phyloP scores from a whole-genome alignment of 2,329 filamentous ascomycete species.

The Verruconis gallopava region DNA sequence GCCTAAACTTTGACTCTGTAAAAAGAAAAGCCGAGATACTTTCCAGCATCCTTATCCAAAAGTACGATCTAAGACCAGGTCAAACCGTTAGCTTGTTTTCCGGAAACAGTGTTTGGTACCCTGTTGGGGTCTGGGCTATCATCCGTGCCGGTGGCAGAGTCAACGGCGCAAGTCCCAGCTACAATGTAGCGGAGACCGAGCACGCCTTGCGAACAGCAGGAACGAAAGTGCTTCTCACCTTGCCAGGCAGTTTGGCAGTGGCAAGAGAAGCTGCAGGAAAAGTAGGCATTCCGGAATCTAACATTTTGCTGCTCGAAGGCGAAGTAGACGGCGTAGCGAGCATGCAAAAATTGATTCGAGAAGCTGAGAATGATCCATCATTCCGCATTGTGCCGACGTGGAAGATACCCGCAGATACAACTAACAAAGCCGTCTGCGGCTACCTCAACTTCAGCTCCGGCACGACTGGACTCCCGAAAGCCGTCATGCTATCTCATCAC shows the following conservation, averaged over 20 bases:
- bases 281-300: background rate
- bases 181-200: slow-evolving; percentile 6
- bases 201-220: slow-evolving; percentile 5
- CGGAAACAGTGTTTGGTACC: slow-evolving; percentile 8
- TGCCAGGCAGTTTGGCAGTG: slow-evolving; percentile 1
- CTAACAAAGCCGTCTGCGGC: slow-evolving; percentile 5
- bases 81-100: slow-evolving; percentile 3
- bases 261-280: slow-evolving; percentile 4
- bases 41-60: slow-evolving; percentile 1
- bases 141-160: slow-evolving; percentile 3
- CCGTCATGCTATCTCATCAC: background rate
- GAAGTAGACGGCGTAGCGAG: slow-evolving; percentile 4
- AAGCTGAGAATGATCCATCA: background rate
- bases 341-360: slow-evolving; percentile 3
- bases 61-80: slow-evolving; percentile 4
- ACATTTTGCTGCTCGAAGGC: slow-evolving; percentile 7
- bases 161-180: slow-evolving; percentile 4
- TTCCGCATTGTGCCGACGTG: background rate
- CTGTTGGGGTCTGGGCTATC: slow-evolving; percentile 2
- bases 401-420: slow-evolving; percentile 1
- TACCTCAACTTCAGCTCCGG: slow-evolving; percentile 8
- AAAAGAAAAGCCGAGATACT: slow-evolving; percentile 2
- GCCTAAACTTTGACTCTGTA: background rate
- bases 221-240: slow-evolving; percentile 4
- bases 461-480: background rate